phyloP scores from a whole-genome alignment of 306 rosid genomes.

The Quercus rubra region DNA sequence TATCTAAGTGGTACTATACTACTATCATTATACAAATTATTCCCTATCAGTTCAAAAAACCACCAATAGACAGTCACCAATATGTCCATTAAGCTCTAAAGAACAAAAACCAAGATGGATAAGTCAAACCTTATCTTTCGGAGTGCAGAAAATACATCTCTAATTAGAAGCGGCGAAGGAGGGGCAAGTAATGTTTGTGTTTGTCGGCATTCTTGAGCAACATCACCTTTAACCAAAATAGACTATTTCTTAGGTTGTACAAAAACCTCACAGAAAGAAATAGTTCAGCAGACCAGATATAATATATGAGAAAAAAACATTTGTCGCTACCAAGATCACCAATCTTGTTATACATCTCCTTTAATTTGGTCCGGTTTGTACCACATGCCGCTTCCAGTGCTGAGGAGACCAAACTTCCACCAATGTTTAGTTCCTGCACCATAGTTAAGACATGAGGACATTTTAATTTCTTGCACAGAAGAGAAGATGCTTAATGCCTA shows the following conservation, averaged over 20 bases:
- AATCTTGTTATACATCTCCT: slow-evolving; percentile 78
- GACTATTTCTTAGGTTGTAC: slow-evolving; percentile 23
- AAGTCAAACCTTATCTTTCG: slow-evolving; percentile 65
- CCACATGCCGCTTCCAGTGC: slow-evolving; percentile 91
- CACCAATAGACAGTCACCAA: not conserved
- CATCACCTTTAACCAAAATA: slow-evolving; percentile 72
- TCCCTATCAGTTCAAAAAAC: slow-evolving; percentile 7
- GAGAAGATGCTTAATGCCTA: slow-evolving; percentile 11
- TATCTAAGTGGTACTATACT: not conserved
- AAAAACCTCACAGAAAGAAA: slow-evolving; percentile 17
- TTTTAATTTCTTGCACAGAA: not conserved
- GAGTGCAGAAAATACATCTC: slow-evolving; percentile 67
- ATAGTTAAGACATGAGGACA: slow-evolving; percentile 9
- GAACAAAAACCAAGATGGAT: slow-evolving; percentile 13
- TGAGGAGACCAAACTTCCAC: slow-evolving; percentile 80
- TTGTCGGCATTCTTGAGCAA: slow-evolving; percentile 91
- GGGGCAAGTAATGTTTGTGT: slow-evolving; percentile 84
- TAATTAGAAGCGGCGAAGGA: slow-evolving; percentile 72
- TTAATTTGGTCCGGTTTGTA: slow-evolving; percentile 61
- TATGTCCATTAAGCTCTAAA: slow-evolving; percentile 1
- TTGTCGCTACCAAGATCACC: slow-evolving; percentile 81
- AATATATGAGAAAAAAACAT: slow-evolving; percentile 16
- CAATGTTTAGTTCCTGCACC: slow-evolving; percentile 81
- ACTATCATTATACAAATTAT: not conserved
- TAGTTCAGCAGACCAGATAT: slow-evolving; percentile 17